These are phyloP conservation scores for Penicillium desertorum DNA, from an alignment of 495 filamentous ascomycete species.

Conservation along the genomic window DNA sequence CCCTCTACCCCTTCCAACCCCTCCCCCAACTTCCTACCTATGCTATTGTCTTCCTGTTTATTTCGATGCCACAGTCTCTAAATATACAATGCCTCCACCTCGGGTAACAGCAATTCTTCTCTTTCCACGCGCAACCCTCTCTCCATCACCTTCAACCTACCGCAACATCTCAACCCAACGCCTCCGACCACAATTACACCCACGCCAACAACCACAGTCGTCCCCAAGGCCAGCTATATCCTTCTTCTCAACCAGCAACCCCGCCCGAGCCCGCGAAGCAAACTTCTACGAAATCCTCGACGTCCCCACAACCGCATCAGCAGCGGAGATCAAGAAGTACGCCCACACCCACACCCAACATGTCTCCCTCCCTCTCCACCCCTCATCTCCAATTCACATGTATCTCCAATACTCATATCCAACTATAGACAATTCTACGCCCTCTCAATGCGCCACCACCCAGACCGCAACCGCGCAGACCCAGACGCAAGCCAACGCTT, in stretches of 20 bases:
- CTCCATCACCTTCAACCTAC: conserved; percentile 5
- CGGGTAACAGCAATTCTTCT: conserved; percentile 12
- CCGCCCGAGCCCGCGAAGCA: conserved; percentile 45
- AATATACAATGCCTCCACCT: conserved; percentile 21
- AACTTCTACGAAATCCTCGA: conserved; percentile 80
- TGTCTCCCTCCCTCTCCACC: conserved; percentile 4
- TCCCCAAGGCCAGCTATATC: not conserved
- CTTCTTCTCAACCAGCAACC: conserved; percentile 46
- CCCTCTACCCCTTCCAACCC: conserved; percentile 7
- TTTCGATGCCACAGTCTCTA: not conserved
- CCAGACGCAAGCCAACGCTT: conserved; percentile 73
- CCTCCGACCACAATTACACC: conserved; percentile 15
- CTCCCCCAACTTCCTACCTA: not conserved
- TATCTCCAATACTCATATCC: not conserved
- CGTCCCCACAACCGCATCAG: conserved; percentile 64
- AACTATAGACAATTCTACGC: conserved; percentile 69
- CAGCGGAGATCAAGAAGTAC: conserved; percentile 82
- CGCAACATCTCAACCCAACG: conserved; percentile 9
- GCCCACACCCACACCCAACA: conserved; percentile 9
- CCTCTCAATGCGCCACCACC: conserved; percentile 91
- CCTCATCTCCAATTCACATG: not conserved
- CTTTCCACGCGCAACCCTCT: not conserved
- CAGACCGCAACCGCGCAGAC: conserved; percentile 82
- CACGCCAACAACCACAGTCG: conserved; percentile 5
- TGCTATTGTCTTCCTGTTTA: not conserved